Base-by-base conservation (phyloP, 768 basidiomycete species). In the Tricholoma matsutake region DNA sequence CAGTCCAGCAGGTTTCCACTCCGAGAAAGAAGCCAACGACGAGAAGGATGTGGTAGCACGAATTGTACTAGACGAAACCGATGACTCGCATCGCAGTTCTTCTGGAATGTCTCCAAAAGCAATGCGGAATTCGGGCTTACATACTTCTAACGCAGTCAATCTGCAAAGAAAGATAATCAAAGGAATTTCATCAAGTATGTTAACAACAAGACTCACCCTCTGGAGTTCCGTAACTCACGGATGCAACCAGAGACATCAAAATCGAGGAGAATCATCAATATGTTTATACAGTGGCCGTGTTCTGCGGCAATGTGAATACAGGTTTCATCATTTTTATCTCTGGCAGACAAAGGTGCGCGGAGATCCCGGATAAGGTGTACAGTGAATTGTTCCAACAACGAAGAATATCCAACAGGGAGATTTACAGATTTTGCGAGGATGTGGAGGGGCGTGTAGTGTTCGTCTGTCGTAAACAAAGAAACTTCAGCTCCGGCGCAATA, bases 251-350 rank as follows among this genome's bases (percentile, higher is more conserved):
- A 80, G 0, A 76, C 73, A 68, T 92, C 91, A 64, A 83, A 87
- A 49, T 87, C 82, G 51, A 92, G 77, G 60, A 92, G 76, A 43
- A 87, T 80, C 57, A 79, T 76, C 43, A 92, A 72, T 18, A 91
- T 72, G 57, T 87, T 85, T 18, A 86, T 73, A 71, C 81, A 89
- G 58, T 81, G 76, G 51, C 90, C 91, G 64, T 84, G 83, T 67
- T 91, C 89, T 11, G 91, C 91, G 52, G 89, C 90, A 61, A 91
- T 76, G 76, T 92, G 91, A 54, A 92, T 79, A 76, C 89, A 91
- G 3, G 91, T 92, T 68, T 92, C 89, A 64, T 85, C 84, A 57
- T 86, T 73, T 63, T 75, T 81, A 71, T 92, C 88, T 51, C 79
- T 75, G 18, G 90, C 87, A 29, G 83, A 79, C 43, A 92, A 70